Conservation (phyloP, 1,284 basidiomycete genomes). For the Ustilago bromivora region DNA sequence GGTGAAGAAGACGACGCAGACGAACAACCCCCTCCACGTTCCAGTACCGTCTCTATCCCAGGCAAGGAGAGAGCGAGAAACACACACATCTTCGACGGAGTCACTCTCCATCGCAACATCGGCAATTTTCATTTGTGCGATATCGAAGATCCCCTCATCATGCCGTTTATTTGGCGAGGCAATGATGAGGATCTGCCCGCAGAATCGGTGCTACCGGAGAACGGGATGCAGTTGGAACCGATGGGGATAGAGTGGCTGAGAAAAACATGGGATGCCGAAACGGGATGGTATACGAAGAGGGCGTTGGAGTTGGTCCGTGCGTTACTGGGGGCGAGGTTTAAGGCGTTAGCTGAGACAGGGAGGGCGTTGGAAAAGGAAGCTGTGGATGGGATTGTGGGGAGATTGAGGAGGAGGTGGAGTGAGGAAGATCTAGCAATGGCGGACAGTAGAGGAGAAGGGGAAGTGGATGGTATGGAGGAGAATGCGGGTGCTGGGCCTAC, state of each 20-base stretch:
- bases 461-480: not conserved
- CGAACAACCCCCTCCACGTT: not conserved
- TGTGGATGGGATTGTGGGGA: slow-evolving; percentile 14
- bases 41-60: slow-evolving; percentile 9
- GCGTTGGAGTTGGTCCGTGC: slow-evolving; percentile 55
- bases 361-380: slow-evolving; percentile 7
- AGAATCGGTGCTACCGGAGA: not conserved
- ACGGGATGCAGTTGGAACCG: not conserved
- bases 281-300: slow-evolving; percentile 57
- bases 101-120: slow-evolving; percentile 80
- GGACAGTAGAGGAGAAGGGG: not conserved
- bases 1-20: slow-evolving; percentile 7
- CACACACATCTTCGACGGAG: slow-evolving; percentile 90
- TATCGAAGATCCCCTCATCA: slow-evolving; percentile 80
- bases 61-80: slow-evolving; percentile 53
- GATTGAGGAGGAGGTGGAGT: slow-evolving; percentile 20
- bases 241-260: slow-evolving; percentile 27
- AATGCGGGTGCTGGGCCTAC: not conserved
- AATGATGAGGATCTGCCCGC: slow-evolving; percentile 11
- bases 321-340: slow-evolving; percentile 44
- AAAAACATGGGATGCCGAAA: slow-evolving; percentile 24
- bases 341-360: slow-evolving; percentile 31
- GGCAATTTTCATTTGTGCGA: slow-evolving; percentile 94
- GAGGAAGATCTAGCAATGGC: slow-evolving; percentile 33
- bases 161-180: slow-evolving; percentile 41